These are phyloP conservation scores for Plasmodium relictum DNA, from an alignment of 169 alveolate species.

Conservation along the genomic window DNA sequence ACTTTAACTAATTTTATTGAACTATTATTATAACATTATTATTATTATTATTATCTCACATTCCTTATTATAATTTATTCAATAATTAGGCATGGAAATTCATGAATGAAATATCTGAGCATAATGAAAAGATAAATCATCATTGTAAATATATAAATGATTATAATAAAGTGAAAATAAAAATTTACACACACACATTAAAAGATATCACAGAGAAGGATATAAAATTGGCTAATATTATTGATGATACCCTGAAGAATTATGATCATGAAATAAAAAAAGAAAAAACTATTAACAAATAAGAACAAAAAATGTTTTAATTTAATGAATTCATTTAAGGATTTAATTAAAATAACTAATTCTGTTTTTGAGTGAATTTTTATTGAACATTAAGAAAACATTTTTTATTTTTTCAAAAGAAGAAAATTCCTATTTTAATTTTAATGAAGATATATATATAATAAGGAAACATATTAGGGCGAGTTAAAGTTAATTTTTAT, in stretches of 20 bases:
- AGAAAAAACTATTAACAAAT: neutral
- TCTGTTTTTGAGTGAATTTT: too few relatives aligned
- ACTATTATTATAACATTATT: neutral
- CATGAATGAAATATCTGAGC: conserved; percentile 18
- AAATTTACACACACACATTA: conserved; percentile 32
- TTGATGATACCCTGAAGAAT: conserved; percentile 23
- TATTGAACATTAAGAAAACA: too few relatives aligned
- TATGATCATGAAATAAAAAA: conserved; percentile 20
- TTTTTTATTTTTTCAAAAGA: too few relatives aligned
- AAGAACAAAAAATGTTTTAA: neutral
- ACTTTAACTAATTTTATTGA: neutral
- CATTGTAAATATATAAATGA: conserved; percentile 56
- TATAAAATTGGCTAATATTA: conserved; percentile 24
- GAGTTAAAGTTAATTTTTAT: too few relatives aligned
- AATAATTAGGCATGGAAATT: conserved; percentile 37
- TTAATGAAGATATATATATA: too few relatives aligned
- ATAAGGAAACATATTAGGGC: too few relatives aligned
- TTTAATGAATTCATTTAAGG: too few relatives aligned
- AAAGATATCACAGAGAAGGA: conserved; percentile 39
- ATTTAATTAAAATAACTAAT: too few relatives aligned
- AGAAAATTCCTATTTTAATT: too few relatives aligned
- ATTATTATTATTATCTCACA: neutral
- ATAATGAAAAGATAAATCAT: conserved; percentile 43
- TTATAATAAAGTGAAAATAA: conserved; percentile 46
- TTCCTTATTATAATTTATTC: neutral